Base-by-base conservation (phyloP, 192 early-diverging fungal species). In the Coemansia sp. region DNA sequence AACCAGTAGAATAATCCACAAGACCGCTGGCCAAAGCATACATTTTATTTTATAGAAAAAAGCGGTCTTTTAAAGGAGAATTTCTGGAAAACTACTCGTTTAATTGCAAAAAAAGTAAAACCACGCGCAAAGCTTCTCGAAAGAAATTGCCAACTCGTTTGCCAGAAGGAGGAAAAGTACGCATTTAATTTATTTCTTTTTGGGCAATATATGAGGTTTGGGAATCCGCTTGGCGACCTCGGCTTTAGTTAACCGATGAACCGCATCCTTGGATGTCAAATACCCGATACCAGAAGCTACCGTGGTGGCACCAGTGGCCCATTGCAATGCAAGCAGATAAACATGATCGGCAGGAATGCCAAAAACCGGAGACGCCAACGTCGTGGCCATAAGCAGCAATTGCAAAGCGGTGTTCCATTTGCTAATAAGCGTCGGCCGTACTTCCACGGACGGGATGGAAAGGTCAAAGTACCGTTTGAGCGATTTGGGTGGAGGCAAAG, bases 391-490 rank as follows among this genome's bases (percentile, higher is more conserved):
- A 11, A 94, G 81, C 6, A 64, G 51, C 30, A 98, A 79, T 69
- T 98, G 96, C 16, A 96, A 63, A 9, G 82, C 85, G 3, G 94
- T 98, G 53, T 96, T 96, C 54, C 88, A 65, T 75, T 95, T 97
- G 76, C 90, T 92, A 34, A 95, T 89, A 21, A 70, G 59, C 3
- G 92, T 94, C 12, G 96, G 93, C 11, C 81, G 75, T 6, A 98
- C 92, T 76, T 98, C 93, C 1, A 91, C 92, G 6, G 90, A 92
- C 5, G 90, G 87, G 21, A 96, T 87, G 1, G 90, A 87, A 16
- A 96, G 80, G 65, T 96, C 93, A 81, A 88, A 98, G 56, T 92
- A 96, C 18, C 91, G 79, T 6, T 41, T 53, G 30, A 86, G 71
- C 0, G 93, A 94, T 81, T 93, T 95, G 18, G 96, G 94, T 48